A percentile compares a stretch with the other conserved stretches of the same genome.
Evolutionary conservation across 2,329 filamentous ascomycete genomes (phyloP).

Genomic region (Xylaria sp.): DNA sequence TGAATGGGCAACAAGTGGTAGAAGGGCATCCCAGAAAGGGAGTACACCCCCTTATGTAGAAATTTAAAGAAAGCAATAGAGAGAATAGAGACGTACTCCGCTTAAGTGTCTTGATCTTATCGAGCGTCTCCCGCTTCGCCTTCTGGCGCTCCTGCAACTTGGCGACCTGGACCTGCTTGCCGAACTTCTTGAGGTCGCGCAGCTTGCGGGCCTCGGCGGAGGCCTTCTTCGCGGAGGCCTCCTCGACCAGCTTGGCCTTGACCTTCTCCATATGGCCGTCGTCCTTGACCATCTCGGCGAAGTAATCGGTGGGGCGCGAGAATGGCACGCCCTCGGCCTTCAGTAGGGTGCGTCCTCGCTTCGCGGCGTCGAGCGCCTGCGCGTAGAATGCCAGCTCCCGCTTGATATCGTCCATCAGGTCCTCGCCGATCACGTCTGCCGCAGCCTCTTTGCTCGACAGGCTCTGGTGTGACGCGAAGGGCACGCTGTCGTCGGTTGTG

Average conservation of each 20-base stretch:
- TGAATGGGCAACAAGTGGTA: constrained; percentile 15
- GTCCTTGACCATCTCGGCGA: constrained; percentile 98
- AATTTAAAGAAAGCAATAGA: background rate
- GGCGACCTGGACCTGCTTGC: constrained; percentile 96
- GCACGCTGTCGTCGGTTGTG: constrained; percentile 71
- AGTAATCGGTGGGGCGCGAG: constrained; percentile 91
- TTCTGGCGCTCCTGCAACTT: constrained; percentile 95
- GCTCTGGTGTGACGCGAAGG: constrained; percentile 86
- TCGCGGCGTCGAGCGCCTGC: constrained; percentile 84
- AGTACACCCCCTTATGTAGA: background rate
- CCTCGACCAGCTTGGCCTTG: constrained; percentile 91
- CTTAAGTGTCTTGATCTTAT: constrained; percentile 96
- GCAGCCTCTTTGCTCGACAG: constrained; percentile 71
- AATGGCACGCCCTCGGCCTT: constrained; percentile 87
- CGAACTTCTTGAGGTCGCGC: constrained; percentile 98
- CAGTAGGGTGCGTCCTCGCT: constrained; percentile 76
- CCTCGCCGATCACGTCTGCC: constrained; percentile 73
- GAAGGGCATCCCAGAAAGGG: background rate
- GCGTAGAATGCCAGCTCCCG: constrained; percentile 95
- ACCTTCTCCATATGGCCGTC: constrained; percentile 99
- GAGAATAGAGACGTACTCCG: constrained; percentile 76
- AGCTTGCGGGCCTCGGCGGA: constrained; percentile 90
- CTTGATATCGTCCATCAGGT: constrained; percentile 90
- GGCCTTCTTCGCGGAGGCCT: constrained; percentile 92
- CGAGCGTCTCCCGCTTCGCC: constrained; percentile 90